Conservation (phyloP, 2,329 filamentous ascomycete species). For the Epichloe hybrida region DNA sequence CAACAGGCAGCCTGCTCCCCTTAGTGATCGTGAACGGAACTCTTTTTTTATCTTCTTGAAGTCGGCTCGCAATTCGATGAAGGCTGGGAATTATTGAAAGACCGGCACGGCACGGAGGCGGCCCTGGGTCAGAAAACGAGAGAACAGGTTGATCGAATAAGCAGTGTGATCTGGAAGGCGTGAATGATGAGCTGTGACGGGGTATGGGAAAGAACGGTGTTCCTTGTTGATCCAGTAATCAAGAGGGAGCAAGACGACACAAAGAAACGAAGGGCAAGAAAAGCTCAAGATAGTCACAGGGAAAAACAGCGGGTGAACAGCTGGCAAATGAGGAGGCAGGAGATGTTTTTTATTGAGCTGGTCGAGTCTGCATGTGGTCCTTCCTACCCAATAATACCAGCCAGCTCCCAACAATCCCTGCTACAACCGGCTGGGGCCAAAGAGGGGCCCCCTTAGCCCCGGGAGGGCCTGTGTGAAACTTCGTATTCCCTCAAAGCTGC, state of each 20-base stretch:
- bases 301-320: neutral
- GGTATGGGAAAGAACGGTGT: neutral
- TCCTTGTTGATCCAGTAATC: neutral
- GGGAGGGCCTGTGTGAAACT: conserved; percentile 2
- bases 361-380: neutral
- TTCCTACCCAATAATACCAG: neutral
- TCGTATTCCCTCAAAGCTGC: conserved; percentile 2
- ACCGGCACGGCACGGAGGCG: neutral
- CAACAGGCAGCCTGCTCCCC: neutral
- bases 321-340: neutral
- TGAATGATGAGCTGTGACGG: too few species aligned
- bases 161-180: neutral
- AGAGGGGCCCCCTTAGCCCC: neutral
- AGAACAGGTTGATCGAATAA: neutral
- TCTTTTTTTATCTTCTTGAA: neutral
- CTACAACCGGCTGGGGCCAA: too few species aligned
- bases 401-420: neutral
- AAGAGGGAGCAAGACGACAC: neutral
- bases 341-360: conserved; percentile 1
- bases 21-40: neutral
- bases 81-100: neutral
- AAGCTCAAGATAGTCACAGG: neutral
- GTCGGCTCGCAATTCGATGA: neutral
- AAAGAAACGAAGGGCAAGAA: conserved; percentile 1
- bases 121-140: neutral